Evolutionary conservation across 257 asterid genomes (phyloP), one percentile per base, ranked within the genome.

Genomic region (Plantago major): DNA sequence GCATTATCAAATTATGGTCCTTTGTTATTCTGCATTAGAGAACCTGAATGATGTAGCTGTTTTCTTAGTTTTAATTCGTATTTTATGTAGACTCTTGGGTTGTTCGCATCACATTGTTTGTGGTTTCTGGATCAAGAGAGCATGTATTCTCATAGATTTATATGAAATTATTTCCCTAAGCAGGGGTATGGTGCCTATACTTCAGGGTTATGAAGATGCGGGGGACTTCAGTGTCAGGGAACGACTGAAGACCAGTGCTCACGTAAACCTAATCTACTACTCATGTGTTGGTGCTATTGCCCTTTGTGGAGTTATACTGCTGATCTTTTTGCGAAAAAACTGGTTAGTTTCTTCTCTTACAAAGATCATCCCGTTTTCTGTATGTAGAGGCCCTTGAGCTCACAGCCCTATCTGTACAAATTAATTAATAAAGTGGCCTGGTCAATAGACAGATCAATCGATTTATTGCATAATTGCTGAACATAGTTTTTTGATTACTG

Each of bases 141-240:
- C 68, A 52, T 77, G 26, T 37, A 62, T 64, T 63, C 80, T 75
- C 72, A 52, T 71, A 51, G 65, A 67, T 78, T 77, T 65, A 65
- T 76, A 56, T 73, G 73, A 53, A 19, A 72, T 66, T 78, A 78
- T 80, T 81, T 84, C 72, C 71, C 80, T 75, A 73, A 80, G 77
- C 94, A 84, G 96, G 96, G 82, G 52, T 70, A 94, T 77, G 89
- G 94, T 84, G 83, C 94, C 96, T 77, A 67, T 82, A 70, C 63
- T 87, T 76, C 90, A 87, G 90, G 91, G 90, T 68, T 87, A 80
- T 69, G 94, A 87, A 84, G 94, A 87, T 82, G 94, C 94, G 37
- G 95, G 95, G 75, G 94, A 87, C 73, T 87, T 87, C 70, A 78
- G 90, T 45, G 59, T 84, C 53, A 66, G 75, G 55, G 94, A 82